These are phyloP conservation scores for Ramicandelaber brevisporus DNA, from an alignment of 192 early-diverging fungal genomes.

Conservation along the genomic window DNA sequence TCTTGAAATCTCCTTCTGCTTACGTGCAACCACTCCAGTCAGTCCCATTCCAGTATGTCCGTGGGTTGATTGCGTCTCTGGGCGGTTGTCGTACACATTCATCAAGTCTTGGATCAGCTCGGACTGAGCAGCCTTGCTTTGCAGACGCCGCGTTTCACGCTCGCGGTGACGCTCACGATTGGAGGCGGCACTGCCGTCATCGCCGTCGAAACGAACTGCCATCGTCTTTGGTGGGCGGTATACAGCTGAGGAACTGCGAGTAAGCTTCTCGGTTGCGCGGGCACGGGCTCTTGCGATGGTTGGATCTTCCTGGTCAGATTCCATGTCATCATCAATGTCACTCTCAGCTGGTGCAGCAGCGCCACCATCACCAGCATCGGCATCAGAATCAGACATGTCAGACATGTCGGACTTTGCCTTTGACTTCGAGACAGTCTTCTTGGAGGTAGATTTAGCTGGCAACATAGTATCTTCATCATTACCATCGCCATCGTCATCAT, in stretches of 20 bases:
- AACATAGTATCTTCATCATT: background rate
- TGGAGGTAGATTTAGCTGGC: background rate
- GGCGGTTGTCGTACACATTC: slow-evolving; percentile 60
- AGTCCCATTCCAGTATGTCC: slow-evolving; percentile 41
- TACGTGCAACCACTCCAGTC: slow-evolving; percentile 23
- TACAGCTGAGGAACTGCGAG: slow-evolving; percentile 5
- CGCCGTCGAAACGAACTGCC: slow-evolving; percentile 67
- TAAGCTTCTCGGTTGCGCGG: background rate
- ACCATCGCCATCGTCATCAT: slow-evolving; percentile 11
- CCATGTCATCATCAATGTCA: background rate
- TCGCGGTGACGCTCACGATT: too few species aligned
- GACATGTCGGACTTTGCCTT: background rate
- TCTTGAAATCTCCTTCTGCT: slow-evolving; percentile 29
- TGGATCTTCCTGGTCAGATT: background rate
- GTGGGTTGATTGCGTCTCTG: slow-evolving; percentile 44
- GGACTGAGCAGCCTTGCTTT: slow-evolving; percentile 47
- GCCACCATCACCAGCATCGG: background rate
- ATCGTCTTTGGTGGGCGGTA: slow-evolving; percentile 69
- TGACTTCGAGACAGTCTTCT: background rate
- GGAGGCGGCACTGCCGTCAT: slow-evolving; percentile 14
- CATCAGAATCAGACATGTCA: slow-evolving; percentile 1
- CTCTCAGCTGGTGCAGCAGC: background rate
- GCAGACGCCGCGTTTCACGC: slow-evolving; percentile 28
- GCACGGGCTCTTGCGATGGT: background rate
- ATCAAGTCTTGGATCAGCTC: slow-evolving; percentile 63